Base-by-base conservation (phyloP, 805 yeast genomes). In the Yamadazyma scolyti region DNA sequence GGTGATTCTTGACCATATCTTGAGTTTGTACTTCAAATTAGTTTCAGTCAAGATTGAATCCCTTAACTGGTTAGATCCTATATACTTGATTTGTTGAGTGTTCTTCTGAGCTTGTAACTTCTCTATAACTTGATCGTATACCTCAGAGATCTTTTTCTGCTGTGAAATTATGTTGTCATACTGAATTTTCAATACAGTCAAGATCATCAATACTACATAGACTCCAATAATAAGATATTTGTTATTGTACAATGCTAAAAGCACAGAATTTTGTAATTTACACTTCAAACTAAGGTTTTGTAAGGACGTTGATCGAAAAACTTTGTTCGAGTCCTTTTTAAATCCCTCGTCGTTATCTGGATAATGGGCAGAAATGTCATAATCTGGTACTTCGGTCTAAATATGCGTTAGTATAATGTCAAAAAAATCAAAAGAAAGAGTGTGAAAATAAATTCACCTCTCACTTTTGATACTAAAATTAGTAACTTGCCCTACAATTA, bases 401-500 rank as follows among this genome's bases (percentile, higher is more conserved):
- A 28, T 9, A 16, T 6, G 5, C 9, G 61, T 56, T 57, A 56
- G 62, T 56, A 56, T 31, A 8, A 16, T 4, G n/a, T 23, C 20
- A 16, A n/a, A 30, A 34, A 37, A 16, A 30, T n/a, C n/a, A n/a
- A n/a, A n/a, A n/a, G n/a, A n/a, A n/a, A n/a, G 26, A 31, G 25
- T 30, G 11, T 17, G 13, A 10, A 16, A 27, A 4, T 17, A 27
- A 16, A 4, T 10, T 8, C 11, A 20, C 12, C 5, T 11, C 5
- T 18, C 12, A 11, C n/a, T 24, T 24, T n/a, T n/a, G n/a, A n/a
- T n/a, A n/a, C n/a, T n/a, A n/a, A 24, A 7, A 16, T 16, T 9
- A 30, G n/a, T 17, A 71, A 79, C 85, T 72, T 78, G 84, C 84
- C 93, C 80, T 74, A 82, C 82, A 60, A 72, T 76, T 52, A 81